Base-by-base conservation (phyloP, 805 yeast species). In the Myxozyma nipponensis region DNA sequence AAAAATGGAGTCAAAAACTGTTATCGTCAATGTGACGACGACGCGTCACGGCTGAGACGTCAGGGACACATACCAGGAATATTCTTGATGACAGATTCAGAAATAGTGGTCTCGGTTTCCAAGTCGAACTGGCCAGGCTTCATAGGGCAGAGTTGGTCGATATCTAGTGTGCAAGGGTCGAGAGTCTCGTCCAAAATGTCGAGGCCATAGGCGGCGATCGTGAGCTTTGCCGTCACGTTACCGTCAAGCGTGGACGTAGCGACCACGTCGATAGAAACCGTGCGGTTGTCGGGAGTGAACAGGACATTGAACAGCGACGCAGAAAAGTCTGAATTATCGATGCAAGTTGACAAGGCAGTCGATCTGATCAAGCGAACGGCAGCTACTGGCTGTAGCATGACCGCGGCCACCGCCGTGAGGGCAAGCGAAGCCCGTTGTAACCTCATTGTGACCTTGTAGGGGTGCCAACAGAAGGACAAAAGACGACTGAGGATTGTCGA, bases 101-200 rank as follows among this genome's bases (percentile, higher is more conserved):
- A 65, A 7, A 88, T 57, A 3, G 62, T 55, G 59, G 81, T 75
- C 26, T 72, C 67, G 15, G 84, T 75, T 34, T 68, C 62, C 38
- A 91, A 75, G 57, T 86, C 95, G 59, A 93, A 78, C 68, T 90
- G 88, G 36, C 98, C 98, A 2, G 95, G 78, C 24, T 82, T 66
- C 52, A 93, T 75, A 2, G 98, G 98, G 73, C 98, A 93, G 24
- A 85, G 64, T 52, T 76, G 72, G 39, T 69, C 66, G 25, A 84
- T 74, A 9, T 68, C 67, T 42, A 87, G 66, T 46, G 72, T 69
- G 73, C 98, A 93, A 41, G 88, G 76, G 44, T 81, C 70, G 43
- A 91, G 61, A 10, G 74, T 69, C 59, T 73, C 72, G 37, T 75
- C 68, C 46, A 86, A 65, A 15, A 82, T 76, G 44, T 77, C 77